Conservation (phyloP, 2,329 filamentous ascomycete species). For the Leptographium lundbergii region DNA sequence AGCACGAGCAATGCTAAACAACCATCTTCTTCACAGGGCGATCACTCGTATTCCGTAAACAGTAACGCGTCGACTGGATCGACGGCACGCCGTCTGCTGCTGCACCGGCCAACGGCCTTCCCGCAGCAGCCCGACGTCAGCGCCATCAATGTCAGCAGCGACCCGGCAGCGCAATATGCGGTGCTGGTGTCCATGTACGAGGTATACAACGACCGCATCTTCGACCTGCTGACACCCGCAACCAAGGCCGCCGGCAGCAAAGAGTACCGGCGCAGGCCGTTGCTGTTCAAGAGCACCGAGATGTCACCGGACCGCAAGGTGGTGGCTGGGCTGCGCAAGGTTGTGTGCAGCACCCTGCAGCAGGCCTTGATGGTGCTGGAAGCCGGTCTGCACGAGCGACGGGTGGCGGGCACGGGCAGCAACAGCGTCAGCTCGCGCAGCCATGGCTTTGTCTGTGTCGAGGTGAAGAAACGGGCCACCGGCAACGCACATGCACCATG, state of each 20-base stretch:
- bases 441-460: slow-evolving; percentile 91
- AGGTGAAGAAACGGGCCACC: slow-evolving; percentile 66
- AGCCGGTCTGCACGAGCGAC: slow-evolving; percentile 73
- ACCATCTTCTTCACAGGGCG: slow-evolving; percentile 29
- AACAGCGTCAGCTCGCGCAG: slow-evolving; percentile 88
- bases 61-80: slow-evolving; percentile 20
- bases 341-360: slow-evolving; percentile 68
- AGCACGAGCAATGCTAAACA: slow-evolving; percentile 30
- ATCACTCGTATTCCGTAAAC: slow-evolving; percentile 17
- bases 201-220: slow-evolving; percentile 97
- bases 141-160: slow-evolving; percentile 52
- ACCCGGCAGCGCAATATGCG: slow-evolving; percentile 65
- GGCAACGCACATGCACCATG: slow-evolving; percentile 29
- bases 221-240: slow-evolving; percentile 68
- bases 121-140: slow-evolving; percentile 66
- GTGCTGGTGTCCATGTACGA: slow-evolving; percentile 97
- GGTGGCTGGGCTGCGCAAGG: slow-evolving; percentile 80
- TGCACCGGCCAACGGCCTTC: slow-evolving; percentile 57
- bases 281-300: slow-evolving; percentile 90
- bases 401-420: slow-evolving; percentile 80
- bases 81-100: slow-evolving; percentile 46
- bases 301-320: slow-evolving; percentile 82
- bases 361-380: slow-evolving; percentile 87
- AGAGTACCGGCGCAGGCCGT: slow-evolving; percentile 59
- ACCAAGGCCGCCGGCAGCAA: slow-evolving; percentile 49